Conservation (phyloP, 306 rosid genomes). For the Malus asiatica region DNA sequence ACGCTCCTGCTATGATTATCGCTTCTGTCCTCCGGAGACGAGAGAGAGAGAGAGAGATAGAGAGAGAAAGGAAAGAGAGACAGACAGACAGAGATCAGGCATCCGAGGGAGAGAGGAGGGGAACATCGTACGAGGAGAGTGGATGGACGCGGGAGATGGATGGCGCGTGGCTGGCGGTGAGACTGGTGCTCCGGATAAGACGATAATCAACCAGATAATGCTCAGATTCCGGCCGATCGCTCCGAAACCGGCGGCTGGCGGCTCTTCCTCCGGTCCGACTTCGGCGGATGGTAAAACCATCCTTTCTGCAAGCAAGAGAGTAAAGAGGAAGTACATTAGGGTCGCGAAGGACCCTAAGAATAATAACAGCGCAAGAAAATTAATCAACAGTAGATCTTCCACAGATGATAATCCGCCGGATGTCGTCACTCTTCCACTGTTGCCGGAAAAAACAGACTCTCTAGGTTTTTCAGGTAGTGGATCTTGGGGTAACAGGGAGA, state of each 20-base stretch:
- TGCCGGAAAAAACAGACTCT: constrained; percentile 38
- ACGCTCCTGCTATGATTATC: constrained; percentile 56
- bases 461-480: neutral
- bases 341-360: constrained; percentile 24
- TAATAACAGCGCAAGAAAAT: neutral
- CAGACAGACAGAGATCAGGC: neutral
- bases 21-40: constrained; percentile 30
- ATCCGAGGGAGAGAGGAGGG: neutral
- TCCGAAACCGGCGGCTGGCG: constrained; percentile 42
- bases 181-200: constrained; percentile 2
- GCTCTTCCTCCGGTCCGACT: neutral
- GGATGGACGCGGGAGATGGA: constrained; percentile 41
- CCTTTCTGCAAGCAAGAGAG: constrained; percentile 21
- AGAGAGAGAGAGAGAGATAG: constrained; percentile 3
- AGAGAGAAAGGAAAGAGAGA: neutral
- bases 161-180: constrained; percentile 28
- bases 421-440: constrained; percentile 38
- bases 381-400: neutral
- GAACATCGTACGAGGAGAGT: neutral
- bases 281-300: constrained; percentile 6
- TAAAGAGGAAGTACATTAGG: constrained; percentile 62
- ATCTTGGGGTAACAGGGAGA: constrained; percentile 22
- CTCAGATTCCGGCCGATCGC: constrained; percentile 75
- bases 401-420: neutral
- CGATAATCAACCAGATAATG: constrained; percentile 35